Base-by-base conservation (phyloP, 1,284 basidiomycete genomes). In the Papiliotrema flavescens region DNA sequence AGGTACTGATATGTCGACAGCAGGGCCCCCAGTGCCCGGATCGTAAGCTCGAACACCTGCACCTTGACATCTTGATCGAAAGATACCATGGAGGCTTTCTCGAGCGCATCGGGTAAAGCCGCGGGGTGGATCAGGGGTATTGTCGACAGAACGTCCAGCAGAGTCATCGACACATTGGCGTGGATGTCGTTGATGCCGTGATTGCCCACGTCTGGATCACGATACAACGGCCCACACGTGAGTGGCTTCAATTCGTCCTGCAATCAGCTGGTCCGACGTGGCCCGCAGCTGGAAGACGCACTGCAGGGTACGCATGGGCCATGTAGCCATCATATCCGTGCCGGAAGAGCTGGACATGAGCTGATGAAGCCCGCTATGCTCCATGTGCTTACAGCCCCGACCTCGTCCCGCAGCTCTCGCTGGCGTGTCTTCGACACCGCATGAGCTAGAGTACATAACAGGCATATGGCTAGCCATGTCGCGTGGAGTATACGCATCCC, bases 21-120 rank as follows among this genome's bases (percentile, higher is more conserved):
- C 43, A 97, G 80, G 2, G 90, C 90, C 4, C 94, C 93, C 3
- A 97, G 79, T 2, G 90, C 88, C 34, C 90, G 84, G 57, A 94
- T 94, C 2, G 88, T 94, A 17, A 88, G 88, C 77, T 71, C 73
- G 55, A 75, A 75, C 6, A 75, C 70, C 80, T 97, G 93, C 1
- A 81, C 75, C 53, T 78, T 78, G 49, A 75, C 73, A 62, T 80
- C 74, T 55, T 72, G 71, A 56, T 77, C 73, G 56, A 76, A 76
- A 2, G 60, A 58, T 2, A 70, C 51, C 24, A 56, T 43, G 20
- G 53, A 61, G 15, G 75, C 69, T 8, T 51, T 54, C 35, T 68
- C 62, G 6, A 77, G 54, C 0, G 74, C 73, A 24, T 51, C 57
- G 14, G 67, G 65, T 22, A 65, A 73, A 14, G 66, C 69, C 0